Percentiles rank a stretch among this genome's conserved stretches.
phyloP scores from a whole-genome alignment of 768 basidiomycete species.

The Lactarius akahatsu region DNA sequence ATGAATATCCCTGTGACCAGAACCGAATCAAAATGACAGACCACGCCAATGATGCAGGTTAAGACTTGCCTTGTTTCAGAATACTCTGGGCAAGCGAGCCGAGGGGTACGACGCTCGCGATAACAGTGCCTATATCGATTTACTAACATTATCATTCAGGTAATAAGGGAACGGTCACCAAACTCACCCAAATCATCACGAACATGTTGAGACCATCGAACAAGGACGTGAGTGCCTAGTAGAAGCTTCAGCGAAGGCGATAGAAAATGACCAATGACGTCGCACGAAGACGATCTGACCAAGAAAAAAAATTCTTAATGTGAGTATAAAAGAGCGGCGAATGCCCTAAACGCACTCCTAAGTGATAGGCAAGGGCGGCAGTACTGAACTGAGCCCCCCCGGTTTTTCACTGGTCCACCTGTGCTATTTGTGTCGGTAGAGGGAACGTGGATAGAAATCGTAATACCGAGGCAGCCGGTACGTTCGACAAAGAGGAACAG shows the following conservation, averaged over 20 bases:
- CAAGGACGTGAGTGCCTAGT: slow-evolving; percentile 6
- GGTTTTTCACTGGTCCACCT: not conserved
- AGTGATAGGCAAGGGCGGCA: slow-evolving; percentile 9
- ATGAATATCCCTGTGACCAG: slow-evolving; percentile 18
- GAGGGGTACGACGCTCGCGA: slow-evolving; percentile 11
- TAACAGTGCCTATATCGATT: slow-evolving; percentile 21
- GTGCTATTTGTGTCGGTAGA: not conserved
- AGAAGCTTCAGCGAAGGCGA: not conserved
- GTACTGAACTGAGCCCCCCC: not conserved
- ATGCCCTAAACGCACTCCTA: slow-evolving; percentile 20
- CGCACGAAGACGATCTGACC: slow-evolving; percentile 18
- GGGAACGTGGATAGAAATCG: too few species aligned
- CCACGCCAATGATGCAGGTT: not conserved
- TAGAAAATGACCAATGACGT: not conserved
- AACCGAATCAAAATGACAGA: not conserved
- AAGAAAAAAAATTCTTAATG: not conserved
- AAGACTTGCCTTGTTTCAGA: slow-evolving; percentile 24
- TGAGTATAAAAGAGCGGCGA: not conserved
- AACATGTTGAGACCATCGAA: slow-evolving; percentile 24
- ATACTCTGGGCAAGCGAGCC: slow-evolving; percentile 23
- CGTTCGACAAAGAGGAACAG: slow-evolving; percentile 1
- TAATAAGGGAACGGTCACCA: not conserved
- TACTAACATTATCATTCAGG: not conserved
- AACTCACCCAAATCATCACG: slow-evolving; percentile 17
- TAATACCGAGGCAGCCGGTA: slow-evolving; percentile 16